These are phyloP conservation scores for Quercus aquifolioides DNA, from an alignment of 306 rosid species.

Conservation along the genomic window DNA sequence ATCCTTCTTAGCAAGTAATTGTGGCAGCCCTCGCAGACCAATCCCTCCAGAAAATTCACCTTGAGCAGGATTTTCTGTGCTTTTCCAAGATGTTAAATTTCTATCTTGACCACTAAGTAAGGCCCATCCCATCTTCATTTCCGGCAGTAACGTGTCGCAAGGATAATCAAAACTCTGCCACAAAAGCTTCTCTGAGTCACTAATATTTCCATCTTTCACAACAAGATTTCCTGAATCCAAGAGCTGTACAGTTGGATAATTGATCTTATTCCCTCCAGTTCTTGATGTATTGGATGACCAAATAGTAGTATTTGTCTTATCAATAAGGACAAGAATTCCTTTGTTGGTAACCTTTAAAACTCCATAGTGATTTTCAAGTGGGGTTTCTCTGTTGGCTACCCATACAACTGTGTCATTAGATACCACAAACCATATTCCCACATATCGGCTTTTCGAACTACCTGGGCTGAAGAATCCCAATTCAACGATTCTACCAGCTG, in stretches of 20 bases:
- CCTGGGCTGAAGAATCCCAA: constrained; percentile 24
- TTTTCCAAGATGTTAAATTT: too few species aligned
- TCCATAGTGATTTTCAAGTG: neutral
- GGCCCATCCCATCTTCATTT: neutral
- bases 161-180: constrained; percentile 47
- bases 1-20: too few species aligned
- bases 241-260: constrained; percentile 17
- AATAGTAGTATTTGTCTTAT: too few species aligned
- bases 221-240: constrained; percentile 39
- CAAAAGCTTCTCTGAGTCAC: constrained; percentile 16
- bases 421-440: constrained; percentile 22
- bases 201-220: constrained; percentile 6
- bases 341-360: neutral
- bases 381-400: constrained; percentile 24
- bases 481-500: neutral
- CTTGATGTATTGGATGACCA: too few species aligned
- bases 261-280: neutral
- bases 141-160: constrained; percentile 15
- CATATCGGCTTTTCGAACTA: neutral
- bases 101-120: too few species aligned
- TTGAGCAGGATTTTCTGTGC: too few species aligned
- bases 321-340: too few species aligned
- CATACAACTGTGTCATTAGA: constrained; percentile 8
- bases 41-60: too few species aligned
- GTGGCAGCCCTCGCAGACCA: too few species aligned